phyloP scores from a whole-genome alignment of 345 rosid species.

The Eucalyptus grandis region DNA sequence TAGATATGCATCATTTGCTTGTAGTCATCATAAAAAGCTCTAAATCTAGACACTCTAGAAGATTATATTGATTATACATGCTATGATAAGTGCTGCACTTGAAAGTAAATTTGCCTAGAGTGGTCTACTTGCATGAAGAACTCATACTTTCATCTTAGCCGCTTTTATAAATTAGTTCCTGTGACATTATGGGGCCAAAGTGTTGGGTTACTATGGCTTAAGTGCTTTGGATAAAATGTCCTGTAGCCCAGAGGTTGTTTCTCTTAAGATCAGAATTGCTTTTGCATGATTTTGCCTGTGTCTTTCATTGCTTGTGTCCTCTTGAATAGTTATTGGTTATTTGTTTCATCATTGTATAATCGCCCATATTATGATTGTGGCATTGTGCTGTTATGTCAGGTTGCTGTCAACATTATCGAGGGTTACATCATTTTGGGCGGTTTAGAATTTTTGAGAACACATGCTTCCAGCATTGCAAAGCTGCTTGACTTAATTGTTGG shows the following conservation, averaged over 20 bases:
- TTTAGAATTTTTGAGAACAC: constrained; percentile 65
- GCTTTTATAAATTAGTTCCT: background rate
- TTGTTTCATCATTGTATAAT: background rate
- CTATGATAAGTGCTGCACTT: background rate
- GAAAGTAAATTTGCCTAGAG: background rate
- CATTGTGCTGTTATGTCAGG: constrained; percentile 21
- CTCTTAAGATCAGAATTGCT: background rate
- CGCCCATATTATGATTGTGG: background rate
- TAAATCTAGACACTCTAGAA: background rate
- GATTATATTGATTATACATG: background rate
- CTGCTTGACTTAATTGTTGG: constrained; percentile 89
- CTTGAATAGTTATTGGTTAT: background rate
- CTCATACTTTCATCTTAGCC: background rate
- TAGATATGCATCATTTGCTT: background rate
- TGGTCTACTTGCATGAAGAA: background rate
- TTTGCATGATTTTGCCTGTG: background rate
- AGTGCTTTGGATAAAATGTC: background rate
- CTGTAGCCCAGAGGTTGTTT: background rate
- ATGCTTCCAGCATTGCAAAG: constrained; percentile 75
- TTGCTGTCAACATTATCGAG: constrained; percentile 73
- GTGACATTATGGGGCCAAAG: background rate
- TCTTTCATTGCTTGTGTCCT: background rate
- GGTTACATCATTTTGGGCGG: constrained; percentile 74
- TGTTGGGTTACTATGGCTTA: background rate
- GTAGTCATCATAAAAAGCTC: background rate